A percentile compares a stretch with the other conserved stretches of the same genome.
These are phyloP conservation scores for Metrosideros polymorpha DNA, from an alignment of 441 rosid species.

Conservation along the genomic window DNA sequence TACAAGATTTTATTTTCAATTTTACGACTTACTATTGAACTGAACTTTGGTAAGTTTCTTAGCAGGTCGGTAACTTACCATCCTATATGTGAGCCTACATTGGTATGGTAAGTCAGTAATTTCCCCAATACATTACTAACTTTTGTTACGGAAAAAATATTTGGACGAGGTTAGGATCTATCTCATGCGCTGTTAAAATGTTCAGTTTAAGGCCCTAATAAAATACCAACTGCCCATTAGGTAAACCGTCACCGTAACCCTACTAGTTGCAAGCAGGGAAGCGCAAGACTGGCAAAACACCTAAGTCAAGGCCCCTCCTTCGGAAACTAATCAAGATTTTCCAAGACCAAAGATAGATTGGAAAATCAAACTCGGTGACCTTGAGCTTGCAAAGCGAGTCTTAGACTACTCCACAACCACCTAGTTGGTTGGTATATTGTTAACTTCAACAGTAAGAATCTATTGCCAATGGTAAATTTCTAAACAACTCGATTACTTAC, in stretches of 20 bases:
- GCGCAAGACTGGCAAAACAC: background rate
- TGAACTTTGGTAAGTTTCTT: too few relatives aligned
- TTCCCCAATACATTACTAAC: background rate
- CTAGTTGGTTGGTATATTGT: background rate
- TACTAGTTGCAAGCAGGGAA: background rate
- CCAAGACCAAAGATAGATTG: background rate
- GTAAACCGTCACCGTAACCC: background rate
- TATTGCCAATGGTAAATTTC: background rate
- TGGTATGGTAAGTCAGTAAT: background rate
- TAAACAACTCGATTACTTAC: background rate
- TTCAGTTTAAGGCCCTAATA: background rate
- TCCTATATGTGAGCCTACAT: background rate
- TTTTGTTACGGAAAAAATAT: background rate
- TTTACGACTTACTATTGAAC: too few relatives aligned
- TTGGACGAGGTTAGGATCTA: background rate
- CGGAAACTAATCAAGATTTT: background rate
- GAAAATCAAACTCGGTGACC: background rate
- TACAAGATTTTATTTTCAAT: too few relatives aligned
- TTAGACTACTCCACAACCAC: background rate
- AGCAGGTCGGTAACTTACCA: too few relatives aligned
- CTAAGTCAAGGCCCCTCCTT: background rate
- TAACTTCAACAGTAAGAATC: background rate
- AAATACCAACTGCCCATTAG: background rate
- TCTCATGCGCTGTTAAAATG: background rate
- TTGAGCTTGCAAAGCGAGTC: background rate